Conservation (phyloP, 2,329 filamentous ascomycete genomes). For the Mollisia scopiformis region DNA sequence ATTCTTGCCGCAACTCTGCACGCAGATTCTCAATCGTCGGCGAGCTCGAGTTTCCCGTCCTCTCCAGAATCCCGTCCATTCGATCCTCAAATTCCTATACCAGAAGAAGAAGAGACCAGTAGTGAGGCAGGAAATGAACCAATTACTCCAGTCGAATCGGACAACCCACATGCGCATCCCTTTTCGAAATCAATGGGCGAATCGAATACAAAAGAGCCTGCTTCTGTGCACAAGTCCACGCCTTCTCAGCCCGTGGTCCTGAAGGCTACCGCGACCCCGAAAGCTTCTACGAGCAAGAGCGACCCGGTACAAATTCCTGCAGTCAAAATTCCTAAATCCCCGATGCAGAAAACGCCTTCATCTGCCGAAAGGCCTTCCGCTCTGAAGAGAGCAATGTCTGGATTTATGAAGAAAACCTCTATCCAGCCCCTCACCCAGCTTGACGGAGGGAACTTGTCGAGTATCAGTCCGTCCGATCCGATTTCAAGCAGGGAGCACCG, state of each 20-base stretch:
- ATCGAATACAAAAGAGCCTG: conserved; percentile 1
- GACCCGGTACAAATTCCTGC: not conserved
- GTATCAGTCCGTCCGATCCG: conserved; percentile 23
- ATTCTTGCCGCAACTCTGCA: not conserved
- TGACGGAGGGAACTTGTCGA: not conserved
- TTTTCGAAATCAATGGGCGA: conserved; percentile 41
- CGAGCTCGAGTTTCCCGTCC: conserved; percentile 20
- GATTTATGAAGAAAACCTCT: conserved; percentile 25
- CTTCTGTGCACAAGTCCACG: not conserved
- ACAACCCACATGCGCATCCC: conserved; percentile 59
- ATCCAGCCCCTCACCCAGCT: conserved; percentile 8
- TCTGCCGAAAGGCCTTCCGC: conserved; percentile 9
- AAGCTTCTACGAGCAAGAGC: not conserved
- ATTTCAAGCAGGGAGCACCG: conserved; percentile 21
- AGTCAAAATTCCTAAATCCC: not conserved
- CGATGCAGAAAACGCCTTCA: not conserved
- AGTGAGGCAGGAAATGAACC: conserved; percentile 64
- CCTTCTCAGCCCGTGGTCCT: not conserved
- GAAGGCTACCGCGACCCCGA: not conserved
- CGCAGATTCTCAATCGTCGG: conserved; percentile 8
- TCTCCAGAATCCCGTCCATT: conserved; percentile 40
- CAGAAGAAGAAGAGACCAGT: conserved; percentile 59
- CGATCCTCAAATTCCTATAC: conserved; percentile 55
- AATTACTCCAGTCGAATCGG: conserved; percentile 61
- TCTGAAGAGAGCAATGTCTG: conserved; percentile 24